A percentile compares a stretch with the other conserved stretches of the same genome.
Evolutionary conservation across 148 eudicot genomes (phyloP).

Genomic region (Rhododendron griersonianum): DNA sequence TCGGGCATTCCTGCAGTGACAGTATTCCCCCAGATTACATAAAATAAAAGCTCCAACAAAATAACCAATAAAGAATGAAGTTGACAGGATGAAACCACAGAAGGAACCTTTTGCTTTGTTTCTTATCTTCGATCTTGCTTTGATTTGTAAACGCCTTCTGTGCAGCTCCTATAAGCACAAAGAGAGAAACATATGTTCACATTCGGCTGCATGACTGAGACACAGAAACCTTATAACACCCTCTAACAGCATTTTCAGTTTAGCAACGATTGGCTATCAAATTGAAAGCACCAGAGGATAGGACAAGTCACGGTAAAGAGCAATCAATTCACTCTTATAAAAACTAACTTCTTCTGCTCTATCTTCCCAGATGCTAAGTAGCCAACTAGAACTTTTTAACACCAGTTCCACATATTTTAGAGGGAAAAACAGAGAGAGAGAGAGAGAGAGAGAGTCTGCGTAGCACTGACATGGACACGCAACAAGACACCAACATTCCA

Average conservation of each 20-base stretch:
- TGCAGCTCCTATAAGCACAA: slow-evolving; percentile 56
- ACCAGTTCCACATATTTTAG: not conserved
- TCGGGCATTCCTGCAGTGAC: slow-evolving; percentile 17
- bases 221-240: not conserved
- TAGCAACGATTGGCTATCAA: not conserved
- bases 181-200: not conserved
- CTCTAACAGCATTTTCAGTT: not conserved
- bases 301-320: not conserved
- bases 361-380: not conserved
- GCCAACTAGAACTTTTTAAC: not conserved
- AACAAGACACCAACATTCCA: no score
- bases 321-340: not conserved
- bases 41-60: not conserved
- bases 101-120: slow-evolving; percentile 47
- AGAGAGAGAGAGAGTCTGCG: no score
- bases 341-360: not conserved
- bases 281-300: not conserved
- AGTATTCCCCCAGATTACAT: not conserved
- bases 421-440: not conserved
- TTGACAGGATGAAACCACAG: not conserved
- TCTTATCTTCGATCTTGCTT: slow-evolving; percentile 44
- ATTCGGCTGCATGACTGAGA: not conserved
- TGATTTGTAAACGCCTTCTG: slow-evolving; percentile 59
- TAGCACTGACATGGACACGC: not conserved
- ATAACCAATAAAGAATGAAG: not conserved